Base-by-base conservation (phyloP, 768 basidiomycete genomes). In the Lactarius sp. region DNA sequence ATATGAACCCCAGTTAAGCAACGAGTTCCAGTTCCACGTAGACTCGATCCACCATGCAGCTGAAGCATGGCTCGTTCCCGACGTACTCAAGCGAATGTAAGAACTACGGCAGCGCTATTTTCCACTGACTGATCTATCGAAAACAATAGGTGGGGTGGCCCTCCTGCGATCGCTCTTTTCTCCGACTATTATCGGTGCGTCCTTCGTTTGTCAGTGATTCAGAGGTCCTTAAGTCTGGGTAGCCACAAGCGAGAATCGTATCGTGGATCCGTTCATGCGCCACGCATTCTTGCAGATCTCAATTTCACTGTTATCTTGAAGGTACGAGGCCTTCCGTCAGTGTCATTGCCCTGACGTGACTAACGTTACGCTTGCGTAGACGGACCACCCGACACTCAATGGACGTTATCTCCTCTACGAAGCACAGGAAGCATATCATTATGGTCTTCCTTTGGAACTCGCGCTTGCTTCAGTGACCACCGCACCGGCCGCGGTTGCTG, bases 201-300 rank as follows among this genome's bases (percentile, higher is more conserved):
- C 16, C 37, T 50, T 20, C 22, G 3, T 52, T 59, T 18, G 27
- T 33, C 20, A 37, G 46, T 6, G 46, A 16, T 39, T 6, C 50
- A 16, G 46, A 14, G 42, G 47, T 41, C 1, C 52, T 63, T 47
- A 56, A 37, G 39, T 53, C 12, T 39, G 36, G 10, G 41, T 67
- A 66, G 90, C 42, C 83, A 85, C 68, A 94, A 93, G 74, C 83
- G 87, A 9, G 94, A 97, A 73, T 83, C 90, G 0, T 95, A 89
- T 72, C 79, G 90, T 52, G 83, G 84, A 1, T 88, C 89, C 1
- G 89, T 90, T 68, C 94, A 89, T 68, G 90, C 92, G 0, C 83
- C 90, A 5, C 84, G 85, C 39, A 80, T 94, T 54, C 77, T 95
- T 6, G 80, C 85, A 2, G 82, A 87, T 52, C 76, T 85, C 50